These are phyloP conservation scores for Metschnikowia vanudenii DNA, from an alignment of 805 yeast species.

Conservation along the genomic window DNA sequence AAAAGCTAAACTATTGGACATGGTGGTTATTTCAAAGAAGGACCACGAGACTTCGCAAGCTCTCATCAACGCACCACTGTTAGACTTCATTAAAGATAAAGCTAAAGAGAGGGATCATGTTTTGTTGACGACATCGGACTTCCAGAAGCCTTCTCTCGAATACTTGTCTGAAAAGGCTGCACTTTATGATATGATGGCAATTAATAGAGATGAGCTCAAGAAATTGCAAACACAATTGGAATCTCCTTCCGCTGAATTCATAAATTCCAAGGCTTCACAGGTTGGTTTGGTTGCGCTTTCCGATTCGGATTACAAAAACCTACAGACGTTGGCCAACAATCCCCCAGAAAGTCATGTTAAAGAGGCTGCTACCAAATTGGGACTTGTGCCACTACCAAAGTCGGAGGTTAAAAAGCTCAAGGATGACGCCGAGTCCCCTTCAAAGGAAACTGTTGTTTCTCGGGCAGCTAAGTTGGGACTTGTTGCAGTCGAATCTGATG, in stretches of 20 bases:
- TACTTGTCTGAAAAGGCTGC: constrained; percentile 9
- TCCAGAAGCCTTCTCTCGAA: constrained; percentile 9
- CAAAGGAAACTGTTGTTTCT: constrained; percentile 5
- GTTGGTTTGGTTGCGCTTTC: constrained; percentile 17
- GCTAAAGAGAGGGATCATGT: constrained; percentile 3
- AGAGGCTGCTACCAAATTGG: constrained; percentile 2
- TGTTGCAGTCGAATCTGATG: constrained; percentile 1
- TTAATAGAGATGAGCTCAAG: constrained; percentile 2
- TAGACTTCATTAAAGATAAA: constrained; percentile 5
- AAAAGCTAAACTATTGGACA: constrained; percentile 4
- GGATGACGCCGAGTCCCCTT: constrained; percentile 7
- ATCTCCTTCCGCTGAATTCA: constrained; percentile 6
- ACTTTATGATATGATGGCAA: constrained; percentile 4
- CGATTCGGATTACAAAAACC: constrained; percentile 10
- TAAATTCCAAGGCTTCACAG: constrained; percentile 12
- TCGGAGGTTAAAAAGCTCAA: constrained; percentile 5
- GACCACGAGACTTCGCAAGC: constrained; percentile 1
- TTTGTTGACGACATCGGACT: constrained; percentile 1
- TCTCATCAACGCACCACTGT: constrained; percentile 1
- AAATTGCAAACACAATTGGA: not conserved
- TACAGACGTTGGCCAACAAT: constrained; percentile 3
- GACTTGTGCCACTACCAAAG: constrained; percentile 1
- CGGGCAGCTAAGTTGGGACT: constrained; percentile 18
- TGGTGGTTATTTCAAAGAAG: constrained; percentile 8
- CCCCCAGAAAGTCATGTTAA: constrained; percentile 8